Evolutionary conservation across 768 basidiomycete species (phyloP), one percentile per base, ranked within the genome.

Genomic region (Boletus subparvulus): DNA sequence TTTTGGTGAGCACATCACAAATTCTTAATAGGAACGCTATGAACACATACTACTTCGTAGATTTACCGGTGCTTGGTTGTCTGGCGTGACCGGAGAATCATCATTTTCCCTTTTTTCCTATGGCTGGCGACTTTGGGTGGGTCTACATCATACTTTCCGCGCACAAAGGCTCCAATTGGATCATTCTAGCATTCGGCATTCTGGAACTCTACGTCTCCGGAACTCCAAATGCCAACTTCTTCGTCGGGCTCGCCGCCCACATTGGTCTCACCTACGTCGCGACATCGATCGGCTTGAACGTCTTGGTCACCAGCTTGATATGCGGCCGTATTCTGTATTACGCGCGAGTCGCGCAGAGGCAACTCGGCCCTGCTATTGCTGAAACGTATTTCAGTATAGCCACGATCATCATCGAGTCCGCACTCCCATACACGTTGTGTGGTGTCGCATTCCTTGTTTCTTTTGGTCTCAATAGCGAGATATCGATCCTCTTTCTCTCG

Each of bases 31-130:
- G 2, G 36, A 17, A 14, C 10, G 36, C 17, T 37, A 2, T 11
- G 16, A 37, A 37, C 36, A 37, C 36, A 17, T 7, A 7, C 6
- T 37, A 14, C 36, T 37, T 37, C 16, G 28, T 30, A 37, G 36
- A 17, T 77, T 21, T 69, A 73, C 59, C 75, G 74, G 21, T 72
- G 69, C 52, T 73, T 54, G 37, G 61, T 73, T 26, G 62, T 75
- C 19, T 77, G 73, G 73, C 53, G 56, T n/a, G 28, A 53, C 17
- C 24, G 52, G 19, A 37, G 46, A 37, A 37, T 58, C 28, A 47
- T 62, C n/a, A 16, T 62, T 4, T 10, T 63, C 10, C 61, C 61
- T 1, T 45, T 42, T 21, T 32, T 62, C 30, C 46, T 62, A 14
- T 63, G 61, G 61, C 5, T 52, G 10, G 50, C 48, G 4, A 47